phyloP scores from a whole-genome alignment of 2,329 filamentous ascomycete species.

The Periconia macrospinosa region DNA sequence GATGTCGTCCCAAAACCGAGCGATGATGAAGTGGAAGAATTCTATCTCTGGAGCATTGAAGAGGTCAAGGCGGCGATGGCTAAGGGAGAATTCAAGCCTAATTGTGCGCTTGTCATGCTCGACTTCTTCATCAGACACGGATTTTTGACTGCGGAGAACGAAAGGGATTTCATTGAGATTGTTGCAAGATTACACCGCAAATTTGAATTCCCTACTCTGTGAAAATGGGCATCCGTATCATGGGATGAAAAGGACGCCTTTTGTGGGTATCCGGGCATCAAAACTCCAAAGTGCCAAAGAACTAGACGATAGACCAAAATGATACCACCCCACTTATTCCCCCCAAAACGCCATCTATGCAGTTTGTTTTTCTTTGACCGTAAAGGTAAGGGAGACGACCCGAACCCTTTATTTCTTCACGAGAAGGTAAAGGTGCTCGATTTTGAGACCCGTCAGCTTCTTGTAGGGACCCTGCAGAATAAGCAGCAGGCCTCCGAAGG shows the following conservation, averaged over 20 bases:
- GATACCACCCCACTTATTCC: conserved; percentile 25
- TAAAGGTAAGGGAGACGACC: not conserved
- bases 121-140: conserved; percentile 91
- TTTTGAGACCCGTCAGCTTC: conserved; percentile 87
- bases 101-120: conserved; percentile 80
- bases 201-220: conserved; percentile 69
- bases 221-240: not conserved
- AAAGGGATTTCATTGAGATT: conserved; percentile 78
- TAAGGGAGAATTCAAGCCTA: conserved; percentile 84
- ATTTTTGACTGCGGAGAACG: conserved; percentile 76
- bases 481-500: conserved; percentile 89
- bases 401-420: conserved; percentile 73
- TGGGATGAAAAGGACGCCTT: conserved; percentile 17
- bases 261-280: conserved; percentile 34
- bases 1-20: conserved; percentile 73
- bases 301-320: conserved; percentile 30
- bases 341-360: conserved; percentile 37
- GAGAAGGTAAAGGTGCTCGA: conserved; percentile 91
- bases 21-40: conserved; percentile 87
- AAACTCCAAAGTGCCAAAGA: conserved; percentile 16
- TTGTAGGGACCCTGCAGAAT: conserved; percentile 92
- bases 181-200: conserved; percentile 72
- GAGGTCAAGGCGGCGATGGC: conserved; percentile 72
- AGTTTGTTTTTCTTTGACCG: conserved; percentile 8
- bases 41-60: conserved; percentile 75